Evolutionary conservation across 306 rosid species (phyloP), one percentile per base, ranked within the genome.

Genomic region (Malus sylvestris): DNA sequence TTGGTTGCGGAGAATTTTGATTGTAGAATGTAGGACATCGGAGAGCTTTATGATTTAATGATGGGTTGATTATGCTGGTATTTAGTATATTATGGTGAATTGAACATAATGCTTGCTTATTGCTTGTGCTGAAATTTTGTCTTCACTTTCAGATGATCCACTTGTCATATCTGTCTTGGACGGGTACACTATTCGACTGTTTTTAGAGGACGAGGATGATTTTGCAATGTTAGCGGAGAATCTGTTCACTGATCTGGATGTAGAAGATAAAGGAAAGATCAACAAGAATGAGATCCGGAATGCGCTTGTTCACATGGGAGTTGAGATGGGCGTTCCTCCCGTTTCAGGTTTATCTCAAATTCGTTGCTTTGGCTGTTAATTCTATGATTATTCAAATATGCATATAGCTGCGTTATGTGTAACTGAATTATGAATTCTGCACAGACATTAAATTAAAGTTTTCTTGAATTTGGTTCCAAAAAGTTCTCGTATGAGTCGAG

Each of bases 251-350:
- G 97, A 95, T 42, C 89, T 95, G 65, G 97, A 95, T 79, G 87
- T 75, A 46, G 96, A 90, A 85, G 99, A 95, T 71, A 86, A 83
- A 83, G 99, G 97, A 81, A 95, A 95, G 86, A 88, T 95, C 83
- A 75, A 78, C 70, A 92, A 87, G 93, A 85, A 83, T 53, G 88
- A 88, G 83, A 87, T 92, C 79, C 79, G 49, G 70, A 90, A 87
- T 81, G 97, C 97, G 68, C 92, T 95, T 59, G 83, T 75, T 72
- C 88, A 83, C 45, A 92, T 95, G 99, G 99, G 96, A 72, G 88
- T 77, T 57, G 97, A 95, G 72, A 92, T 89, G 99, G 99, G 99
- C 14, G 93, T 95, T 86, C 99, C 99, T 78, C 86, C 99, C 14
- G 69, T 87, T 84, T 88, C 97, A 92, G 99, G 97, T 95, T 84